phyloP scores from a whole-genome alignment of 106 monocot genomes.

The Posidonia australis region DNA sequence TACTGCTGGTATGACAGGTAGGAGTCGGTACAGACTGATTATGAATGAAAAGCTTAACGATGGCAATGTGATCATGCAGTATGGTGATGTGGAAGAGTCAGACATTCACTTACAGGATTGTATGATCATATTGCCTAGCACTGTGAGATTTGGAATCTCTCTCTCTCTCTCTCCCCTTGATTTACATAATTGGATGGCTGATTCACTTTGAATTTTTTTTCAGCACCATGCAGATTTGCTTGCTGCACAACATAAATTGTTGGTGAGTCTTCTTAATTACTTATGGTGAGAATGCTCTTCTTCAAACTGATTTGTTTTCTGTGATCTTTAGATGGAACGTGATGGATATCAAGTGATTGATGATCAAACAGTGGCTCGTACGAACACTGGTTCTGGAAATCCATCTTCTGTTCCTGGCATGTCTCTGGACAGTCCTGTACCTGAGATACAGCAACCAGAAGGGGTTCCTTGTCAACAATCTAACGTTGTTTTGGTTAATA shows the following conservation, averaged over 20 bases:
- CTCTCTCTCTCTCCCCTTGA: not conserved
- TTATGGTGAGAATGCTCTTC: constrained; percentile 1
- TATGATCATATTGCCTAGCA: constrained; percentile 41
- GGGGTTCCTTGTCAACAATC: constrained; percentile 18
- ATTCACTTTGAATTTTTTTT: not conserved
- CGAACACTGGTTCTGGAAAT: constrained; percentile 20
- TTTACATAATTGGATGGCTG: not conserved
- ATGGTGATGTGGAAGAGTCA: constrained; percentile 57
- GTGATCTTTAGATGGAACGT: constrained; percentile 39
- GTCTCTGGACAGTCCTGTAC: constrained; percentile 28
- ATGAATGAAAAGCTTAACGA: constrained; percentile 56
- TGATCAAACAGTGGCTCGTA: constrained; percentile 37
- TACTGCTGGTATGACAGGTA: not conserved
- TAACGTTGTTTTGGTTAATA: constrained; percentile 5
- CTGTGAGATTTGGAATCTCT: constrained; percentile 33
- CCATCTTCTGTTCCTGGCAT: constrained; percentile 18
- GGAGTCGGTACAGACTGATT: constrained; percentile 18
- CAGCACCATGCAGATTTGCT: constrained; percentile 84
- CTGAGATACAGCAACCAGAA: constrained; percentile 40
- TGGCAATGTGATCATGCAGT: constrained; percentile 61
- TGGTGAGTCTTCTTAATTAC: constrained; percentile 34
- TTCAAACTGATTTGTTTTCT: constrained; percentile 4
- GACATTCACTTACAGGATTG: constrained; percentile 32
- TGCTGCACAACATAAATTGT: constrained; percentile 41
- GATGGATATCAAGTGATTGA: constrained; percentile 60